Evolutionary conservation across 1,284 basidiomycete species (phyloP).

Genomic region (Irpex sp.): DNA sequence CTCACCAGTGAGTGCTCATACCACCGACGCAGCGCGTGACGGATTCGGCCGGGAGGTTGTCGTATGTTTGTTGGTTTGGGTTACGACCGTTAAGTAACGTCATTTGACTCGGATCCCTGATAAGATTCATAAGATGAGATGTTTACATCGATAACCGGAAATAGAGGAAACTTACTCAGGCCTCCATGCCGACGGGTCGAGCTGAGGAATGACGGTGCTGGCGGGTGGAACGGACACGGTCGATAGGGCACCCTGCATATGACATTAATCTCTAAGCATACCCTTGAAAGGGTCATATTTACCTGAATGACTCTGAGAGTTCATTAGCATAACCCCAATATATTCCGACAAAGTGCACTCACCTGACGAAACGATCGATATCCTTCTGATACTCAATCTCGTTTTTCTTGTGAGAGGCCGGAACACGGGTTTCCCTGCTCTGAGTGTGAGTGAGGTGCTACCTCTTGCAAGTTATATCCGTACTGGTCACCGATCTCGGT

Average conservation of each 20-base stretch:
- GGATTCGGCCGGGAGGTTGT: constrained; percentile 23
- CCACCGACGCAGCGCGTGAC: constrained; percentile 30
- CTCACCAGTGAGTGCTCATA: constrained; percentile 28
- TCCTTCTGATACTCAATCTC: constrained; percentile 29
- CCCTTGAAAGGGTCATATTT: background rate
- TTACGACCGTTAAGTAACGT: constrained; percentile 8
- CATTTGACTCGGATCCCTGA: background rate
- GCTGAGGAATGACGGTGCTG: constrained; percentile 5
- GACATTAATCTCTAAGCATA: too few relatives aligned
- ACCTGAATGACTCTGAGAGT: constrained; percentile 16
- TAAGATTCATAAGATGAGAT: background rate
- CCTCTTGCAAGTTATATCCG: background rate
- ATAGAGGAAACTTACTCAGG: background rate
- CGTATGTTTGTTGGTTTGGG: constrained; percentile 17
- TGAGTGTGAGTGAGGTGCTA: background rate
- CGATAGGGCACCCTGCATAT: constrained; percentile 18
- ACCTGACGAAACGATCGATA: constrained; percentile 30
- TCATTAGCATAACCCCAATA: background rate
- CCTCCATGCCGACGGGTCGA: constrained; percentile 8
- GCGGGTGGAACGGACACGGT: constrained; percentile 18
- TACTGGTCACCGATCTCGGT: constrained; percentile 21
- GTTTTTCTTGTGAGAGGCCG: constrained; percentile 29
- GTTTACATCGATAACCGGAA: background rate
- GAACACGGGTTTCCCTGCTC: constrained; percentile 14
- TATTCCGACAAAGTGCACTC: constrained; percentile 1